phyloP scores from a whole-genome alignment of 2,329 filamentous ascomycete genomes.

The Colletotrichum sidae region DNA sequence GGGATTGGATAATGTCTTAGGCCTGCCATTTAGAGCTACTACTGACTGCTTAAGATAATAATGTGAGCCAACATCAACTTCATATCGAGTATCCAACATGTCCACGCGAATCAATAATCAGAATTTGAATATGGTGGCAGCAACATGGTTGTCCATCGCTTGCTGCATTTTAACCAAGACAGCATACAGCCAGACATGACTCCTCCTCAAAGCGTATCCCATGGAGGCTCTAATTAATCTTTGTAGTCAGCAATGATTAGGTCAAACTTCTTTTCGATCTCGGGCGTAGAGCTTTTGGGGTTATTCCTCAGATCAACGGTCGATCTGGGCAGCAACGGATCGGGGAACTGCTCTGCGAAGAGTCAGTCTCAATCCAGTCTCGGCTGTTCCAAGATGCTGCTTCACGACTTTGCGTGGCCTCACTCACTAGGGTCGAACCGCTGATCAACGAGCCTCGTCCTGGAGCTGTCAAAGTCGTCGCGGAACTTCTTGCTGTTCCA shows the following conservation, averaged over 20 bases:
- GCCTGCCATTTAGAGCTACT: too few species aligned
- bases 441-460: constrained; percentile 55
- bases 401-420: background rate
- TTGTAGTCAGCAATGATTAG: constrained; percentile 44
- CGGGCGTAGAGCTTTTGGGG: constrained; percentile 53
- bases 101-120: too few species aligned
- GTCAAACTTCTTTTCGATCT: constrained; percentile 55
- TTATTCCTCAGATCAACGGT: constrained; percentile 47
- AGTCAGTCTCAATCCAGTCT: background rate
- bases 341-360: constrained; percentile 53
- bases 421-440: constrained; percentile 56
- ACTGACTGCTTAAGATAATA: too few species aligned
- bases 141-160: too few species aligned
- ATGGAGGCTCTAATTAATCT: background rate
- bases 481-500: constrained; percentile 52
- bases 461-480: constrained; percentile 56
- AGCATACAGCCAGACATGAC: too few species aligned
- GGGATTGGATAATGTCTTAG: too few species aligned
- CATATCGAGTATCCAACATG: too few species aligned
- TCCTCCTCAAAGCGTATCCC: too few species aligned
- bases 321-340: constrained; percentile 57
- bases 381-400: background rate
- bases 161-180: too few species aligned
- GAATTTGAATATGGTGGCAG: too few species aligned
- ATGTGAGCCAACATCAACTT: too few species aligned